Evolutionary conservation across 73 alveolate species (phyloP), one percentile per base, ranked within the genome.

Genomic region (Breviolum minutum): DNA sequence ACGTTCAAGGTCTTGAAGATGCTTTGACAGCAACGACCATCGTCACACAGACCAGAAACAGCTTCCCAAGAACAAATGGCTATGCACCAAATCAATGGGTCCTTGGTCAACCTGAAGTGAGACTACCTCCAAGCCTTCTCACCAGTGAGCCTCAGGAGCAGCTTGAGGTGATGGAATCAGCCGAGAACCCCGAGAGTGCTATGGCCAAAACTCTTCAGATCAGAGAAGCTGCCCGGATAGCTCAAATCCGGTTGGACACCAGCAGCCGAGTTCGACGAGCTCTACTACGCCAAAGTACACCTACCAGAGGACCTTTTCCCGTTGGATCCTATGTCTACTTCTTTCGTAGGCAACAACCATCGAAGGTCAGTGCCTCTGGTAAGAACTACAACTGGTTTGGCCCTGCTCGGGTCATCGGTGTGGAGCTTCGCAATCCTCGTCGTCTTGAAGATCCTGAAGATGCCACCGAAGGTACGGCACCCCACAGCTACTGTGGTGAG

Each of bases 21-120:
- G 63, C 74, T 64, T 3, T 27, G 48, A 2, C n/a, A 22, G 79
- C 80, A 24, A n/a, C 81, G 2, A 0, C 70, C 89, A 69, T 92
- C 48, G 97, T 92, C 54, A 92, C 97, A 1, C 90, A 74, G 40
- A 22, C 68, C 20, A 54, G 97, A 7, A 92, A 92, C 48, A 60
- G 24, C 66, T 76, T 92, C 29, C 90, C 89, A 10, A n/a, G 90
- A 20, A 7, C 14, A 0, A 26, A 32, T 12, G 90, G 97, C 68
- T 88, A 88, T 40, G 68, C 86, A 2, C 95, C 95, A 27, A 88
- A 88, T 70, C 95, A 88, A 22, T 86, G 95, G 95, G 95, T 86
- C 4, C 95, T 86, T 7, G 95, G 95, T 5, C 17, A 5, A 9
- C 77, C 61, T 13, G 86, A 69, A 40, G n/a, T 69, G 6, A 40